Evolutionary conservation across 2,329 filamentous ascomycete genomes (phyloP).

Genomic region (Alternaria atra): DNA sequence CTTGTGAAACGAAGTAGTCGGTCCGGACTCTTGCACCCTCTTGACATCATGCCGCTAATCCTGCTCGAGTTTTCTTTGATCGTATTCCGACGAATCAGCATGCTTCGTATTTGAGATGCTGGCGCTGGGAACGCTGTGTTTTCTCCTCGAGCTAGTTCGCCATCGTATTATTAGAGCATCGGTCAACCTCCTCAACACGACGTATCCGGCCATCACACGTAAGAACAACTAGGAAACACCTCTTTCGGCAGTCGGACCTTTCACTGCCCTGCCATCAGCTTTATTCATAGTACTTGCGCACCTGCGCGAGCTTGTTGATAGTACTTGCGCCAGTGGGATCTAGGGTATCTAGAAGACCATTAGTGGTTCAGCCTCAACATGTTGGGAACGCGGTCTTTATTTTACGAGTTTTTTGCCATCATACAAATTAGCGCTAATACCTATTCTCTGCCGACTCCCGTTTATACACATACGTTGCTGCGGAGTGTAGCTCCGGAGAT

Average conservation of each 20-base stretch:
- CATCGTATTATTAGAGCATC: constrained; percentile 3
- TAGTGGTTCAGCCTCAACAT: not conserved
- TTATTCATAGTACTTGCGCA: not conserved
- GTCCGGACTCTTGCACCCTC: not conserved
- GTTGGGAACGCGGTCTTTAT: constrained; percentile 1
- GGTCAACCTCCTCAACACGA: not conserved
- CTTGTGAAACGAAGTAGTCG: constrained; percentile 1
- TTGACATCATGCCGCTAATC: not conserved
- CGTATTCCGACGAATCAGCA: not conserved
- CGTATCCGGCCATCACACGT: not conserved
- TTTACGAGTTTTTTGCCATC: not conserved
- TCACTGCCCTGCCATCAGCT: not conserved
- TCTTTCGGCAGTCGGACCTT: not conserved
- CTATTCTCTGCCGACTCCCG: not conserved
- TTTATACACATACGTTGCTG: constrained; percentile 6
- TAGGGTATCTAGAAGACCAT: not conserved
- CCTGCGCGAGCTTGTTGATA: not conserved
- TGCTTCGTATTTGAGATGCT: not conserved
- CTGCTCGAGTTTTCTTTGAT: not conserved
- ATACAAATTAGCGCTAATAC: constrained; percentile 1
- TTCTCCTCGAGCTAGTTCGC: not conserved
- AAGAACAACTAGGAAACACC: not conserved
- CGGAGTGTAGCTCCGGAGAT: constrained; percentile 5
- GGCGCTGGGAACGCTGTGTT: not conserved
- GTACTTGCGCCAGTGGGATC: not conserved